Conservation (phyloP, 495 filamentous ascomycete species). For the Penicillium cosmopolitanum region DNA sequence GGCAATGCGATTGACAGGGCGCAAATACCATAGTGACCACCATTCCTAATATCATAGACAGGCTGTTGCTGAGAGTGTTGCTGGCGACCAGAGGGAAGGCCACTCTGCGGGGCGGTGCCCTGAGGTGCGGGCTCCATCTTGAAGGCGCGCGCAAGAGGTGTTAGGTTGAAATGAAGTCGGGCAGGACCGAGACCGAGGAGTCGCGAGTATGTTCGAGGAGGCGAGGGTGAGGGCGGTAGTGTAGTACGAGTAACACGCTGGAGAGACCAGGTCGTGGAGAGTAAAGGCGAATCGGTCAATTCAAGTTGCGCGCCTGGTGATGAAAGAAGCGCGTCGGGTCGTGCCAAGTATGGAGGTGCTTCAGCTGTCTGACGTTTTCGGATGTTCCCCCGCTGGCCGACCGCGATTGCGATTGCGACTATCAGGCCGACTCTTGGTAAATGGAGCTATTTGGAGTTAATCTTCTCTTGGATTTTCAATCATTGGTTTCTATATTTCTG, state of each 20-base stretch:
- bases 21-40: constrained; percentile 82
- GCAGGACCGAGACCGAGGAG: not conserved
- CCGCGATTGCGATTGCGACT: not conserved
- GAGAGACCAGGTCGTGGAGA: not conserved
- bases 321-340: constrained; percentile 24
- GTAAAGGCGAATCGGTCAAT: not conserved
- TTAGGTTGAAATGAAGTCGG: constrained; percentile 1
- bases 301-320: constrained; percentile 1
- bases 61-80: constrained; percentile 46
- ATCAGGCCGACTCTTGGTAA: too few species aligned
- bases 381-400: constrained; percentile 11
- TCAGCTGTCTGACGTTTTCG: constrained; percentile 31
- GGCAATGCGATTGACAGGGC: not conserved
- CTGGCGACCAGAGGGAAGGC: constrained; percentile 40
- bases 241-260: not conserved
- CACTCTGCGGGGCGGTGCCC: constrained; percentile 58
- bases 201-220: not conserved
- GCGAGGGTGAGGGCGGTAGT: not conserved
- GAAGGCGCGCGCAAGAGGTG: constrained; percentile 13
- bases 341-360: constrained; percentile 24
- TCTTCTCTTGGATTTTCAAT: too few species aligned
- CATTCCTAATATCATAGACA: constrained; percentile 77
- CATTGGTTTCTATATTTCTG: too few species aligned
- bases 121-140: constrained; percentile 62
- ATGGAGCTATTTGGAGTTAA: not conserved